Percentiles rank a stretch among this genome's conserved stretches.
Conservation (phyloP, 192 early-diverging fungal species). For the Piromyces sp. region DNA sequence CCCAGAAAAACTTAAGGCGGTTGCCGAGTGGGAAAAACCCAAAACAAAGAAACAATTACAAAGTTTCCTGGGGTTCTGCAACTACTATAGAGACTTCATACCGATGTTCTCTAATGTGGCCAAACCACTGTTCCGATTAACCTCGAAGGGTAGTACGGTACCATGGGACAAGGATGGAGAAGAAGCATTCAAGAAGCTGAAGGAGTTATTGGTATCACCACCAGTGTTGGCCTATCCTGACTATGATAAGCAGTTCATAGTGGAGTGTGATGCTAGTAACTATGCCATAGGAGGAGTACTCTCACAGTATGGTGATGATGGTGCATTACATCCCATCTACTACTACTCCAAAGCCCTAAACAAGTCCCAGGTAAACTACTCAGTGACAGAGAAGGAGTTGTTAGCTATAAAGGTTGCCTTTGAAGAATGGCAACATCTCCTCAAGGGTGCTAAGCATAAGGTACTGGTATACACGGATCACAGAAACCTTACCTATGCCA, state of each 20-base stretch:
- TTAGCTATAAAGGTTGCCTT: conserved; percentile 8
- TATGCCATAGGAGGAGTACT: conserved; percentile 14
- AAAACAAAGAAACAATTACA: conserved; percentile 2
- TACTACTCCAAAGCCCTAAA: conserved; percentile 5
- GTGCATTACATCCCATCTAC: neutral
- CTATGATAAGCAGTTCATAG: conserved; percentile 3
- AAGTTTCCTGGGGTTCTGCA: too few relatives aligned
- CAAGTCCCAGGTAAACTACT: conserved; percentile 10
- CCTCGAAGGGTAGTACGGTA: neutral
- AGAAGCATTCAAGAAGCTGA: conserved; percentile 11
- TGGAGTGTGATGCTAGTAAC: conserved; percentile 20
- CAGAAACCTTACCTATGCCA: too few relatives aligned
- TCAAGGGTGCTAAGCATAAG: neutral
- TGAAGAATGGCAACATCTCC: conserved; percentile 8
- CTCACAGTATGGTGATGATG: conserved; percentile 5
- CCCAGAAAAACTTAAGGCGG: conserved; percentile 7
- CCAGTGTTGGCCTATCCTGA: conserved; percentile 14
- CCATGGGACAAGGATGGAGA: neutral
- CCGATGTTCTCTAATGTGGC: conserved; percentile 3
- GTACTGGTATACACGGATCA: too few relatives aligned
- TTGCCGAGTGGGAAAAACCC: conserved; percentile 8
- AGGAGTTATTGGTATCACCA: conserved; percentile 5
- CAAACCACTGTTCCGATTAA: conserved; percentile 6
- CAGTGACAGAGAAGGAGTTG: conserved; percentile 6
- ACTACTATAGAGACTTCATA: conserved; percentile 14